Conservation (phyloP, 2,329 filamentous ascomycete genomes). For the Akanthomyces lecanii region DNA sequence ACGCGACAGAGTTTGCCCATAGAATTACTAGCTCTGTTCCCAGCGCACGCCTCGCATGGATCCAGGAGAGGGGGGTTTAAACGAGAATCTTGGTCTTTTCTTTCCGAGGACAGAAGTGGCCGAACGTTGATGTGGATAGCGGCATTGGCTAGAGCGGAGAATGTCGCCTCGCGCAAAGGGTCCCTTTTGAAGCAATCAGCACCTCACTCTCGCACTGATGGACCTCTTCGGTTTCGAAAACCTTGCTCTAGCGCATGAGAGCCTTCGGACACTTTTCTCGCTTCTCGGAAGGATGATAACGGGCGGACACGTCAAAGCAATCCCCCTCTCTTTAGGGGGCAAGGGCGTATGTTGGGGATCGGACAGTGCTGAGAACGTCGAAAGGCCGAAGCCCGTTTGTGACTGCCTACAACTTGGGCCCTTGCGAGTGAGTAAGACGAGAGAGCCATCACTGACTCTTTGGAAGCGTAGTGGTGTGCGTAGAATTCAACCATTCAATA, state of each 20-base stretch:
- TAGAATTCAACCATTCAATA: neutral
- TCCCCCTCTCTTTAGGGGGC: too few relatives aligned
- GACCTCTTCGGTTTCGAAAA: too few relatives aligned
- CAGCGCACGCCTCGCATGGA: neutral
- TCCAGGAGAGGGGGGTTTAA: neutral
- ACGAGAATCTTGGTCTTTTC: neutral
- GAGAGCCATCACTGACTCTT: neutral
- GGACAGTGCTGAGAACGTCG: too few relatives aligned
- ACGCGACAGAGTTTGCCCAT: neutral
- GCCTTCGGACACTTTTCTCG: neutral
- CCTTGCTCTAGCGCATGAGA: too few relatives aligned
- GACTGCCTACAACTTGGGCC: neutral
- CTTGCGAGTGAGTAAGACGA: neutral
- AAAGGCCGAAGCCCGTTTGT: neutral
- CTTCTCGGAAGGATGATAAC: neutral
- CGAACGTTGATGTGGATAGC: neutral
- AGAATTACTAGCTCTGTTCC: neutral
- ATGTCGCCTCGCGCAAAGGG: neutral
- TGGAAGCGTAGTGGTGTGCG: neutral
- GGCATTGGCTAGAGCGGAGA: neutral
- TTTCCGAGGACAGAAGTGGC: constrained; percentile 1
- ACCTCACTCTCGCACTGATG: neutral
- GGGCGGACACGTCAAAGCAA: too few relatives aligned
- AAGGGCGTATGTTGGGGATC: too few relatives aligned
- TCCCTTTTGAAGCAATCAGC: neutral